phyloP scores from a whole-genome alignment of 2,329 filamentous ascomycete species.

The Xylaria sp. region DNA sequence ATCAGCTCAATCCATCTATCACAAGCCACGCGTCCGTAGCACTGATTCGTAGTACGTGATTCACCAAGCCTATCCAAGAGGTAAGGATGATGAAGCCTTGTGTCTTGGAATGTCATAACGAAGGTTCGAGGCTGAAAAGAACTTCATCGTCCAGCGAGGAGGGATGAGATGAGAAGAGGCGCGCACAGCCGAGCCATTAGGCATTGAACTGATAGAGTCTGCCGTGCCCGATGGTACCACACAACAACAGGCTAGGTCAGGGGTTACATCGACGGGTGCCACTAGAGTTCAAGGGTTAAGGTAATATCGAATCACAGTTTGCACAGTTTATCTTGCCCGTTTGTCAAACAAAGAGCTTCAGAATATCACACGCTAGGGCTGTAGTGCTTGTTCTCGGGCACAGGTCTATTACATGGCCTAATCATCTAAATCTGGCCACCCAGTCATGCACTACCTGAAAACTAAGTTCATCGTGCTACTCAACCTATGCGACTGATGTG shows the following conservation, averaged over 20 bases:
- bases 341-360: background rate
- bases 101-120: background rate
- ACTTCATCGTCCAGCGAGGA: slow-evolving; percentile 2
- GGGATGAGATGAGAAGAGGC: background rate
- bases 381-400: background rate
- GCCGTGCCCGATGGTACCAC: slow-evolving; percentile 27
- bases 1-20: background rate
- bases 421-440: background rate
- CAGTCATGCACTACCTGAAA: too few species aligned
- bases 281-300: background rate
- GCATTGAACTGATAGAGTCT: slow-evolving; percentile 23
- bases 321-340: slow-evolving; percentile 4
- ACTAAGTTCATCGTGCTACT: background rate
- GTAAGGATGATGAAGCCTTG: background rate
- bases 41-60: background rate
- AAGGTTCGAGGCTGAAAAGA: slow-evolving; percentile 4
- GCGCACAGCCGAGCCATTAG: slow-evolving; percentile 10
- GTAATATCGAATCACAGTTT: slow-evolving; percentile 13
- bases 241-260: background rate
- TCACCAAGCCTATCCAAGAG: background rate
- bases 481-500: slow-evolving; percentile 1
- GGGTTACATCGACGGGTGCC: slow-evolving; percentile 23
- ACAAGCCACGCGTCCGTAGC: slow-evolving; percentile 5
- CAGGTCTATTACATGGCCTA: background rate
- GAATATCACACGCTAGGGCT: background rate